Evolutionary conservation across 2,329 filamentous ascomycete genomes (phyloP), one percentile per base, ranked within the genome.

Genomic region (Aspergillus proliferans): DNA sequence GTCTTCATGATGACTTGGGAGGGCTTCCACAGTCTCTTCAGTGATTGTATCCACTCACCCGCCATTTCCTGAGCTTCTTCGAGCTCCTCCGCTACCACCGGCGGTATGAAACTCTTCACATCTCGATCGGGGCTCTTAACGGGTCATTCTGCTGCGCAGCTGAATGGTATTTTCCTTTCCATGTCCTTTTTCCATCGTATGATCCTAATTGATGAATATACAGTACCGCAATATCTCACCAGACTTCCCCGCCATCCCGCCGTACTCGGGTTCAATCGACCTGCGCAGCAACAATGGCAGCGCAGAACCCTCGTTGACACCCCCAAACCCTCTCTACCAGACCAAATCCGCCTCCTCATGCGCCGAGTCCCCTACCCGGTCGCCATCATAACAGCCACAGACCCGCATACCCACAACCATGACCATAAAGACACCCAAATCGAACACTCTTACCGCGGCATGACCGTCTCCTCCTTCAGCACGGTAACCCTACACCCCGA

Each of bases 391-490:
- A 82, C 80, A 36, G 61, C 71, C 48, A 71, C 68, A 14, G 64
- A 71, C 26, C 65, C 68, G 33, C 58, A 58, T 26, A 14, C 18
- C 38, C n/a, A 9, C 2, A 19, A 21, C 18, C 26, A 28, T 9
- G 18, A 6, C 38, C 15, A 40, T 18, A 40, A 19, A 8, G 18
- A 40, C 18, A 56, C 57, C 15, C 53, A 52, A n/a, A 38, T 55
- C 43, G 50, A 61, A 21, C 50, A 56, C 38, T 59, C 60, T 10
- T 72, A 71, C 53, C 69, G 73, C 33, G 79, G 76, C 39, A 79
- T 82, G 56, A 82, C 80, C 7, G 76, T 84, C 28, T 84, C 82
- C 3, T 84, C 81, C 1, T 77, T 85, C 64, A 82, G 69, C 52
- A 80, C 80, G 3, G 78, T 84, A 12, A 76, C 79, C 0, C 66